A percentile compares a stretch with the other conserved stretches of the same genome.
Evolutionary conservation across 73 alveolate species (phyloP).

Genomic region (Durusdinium trenchii): DNA sequence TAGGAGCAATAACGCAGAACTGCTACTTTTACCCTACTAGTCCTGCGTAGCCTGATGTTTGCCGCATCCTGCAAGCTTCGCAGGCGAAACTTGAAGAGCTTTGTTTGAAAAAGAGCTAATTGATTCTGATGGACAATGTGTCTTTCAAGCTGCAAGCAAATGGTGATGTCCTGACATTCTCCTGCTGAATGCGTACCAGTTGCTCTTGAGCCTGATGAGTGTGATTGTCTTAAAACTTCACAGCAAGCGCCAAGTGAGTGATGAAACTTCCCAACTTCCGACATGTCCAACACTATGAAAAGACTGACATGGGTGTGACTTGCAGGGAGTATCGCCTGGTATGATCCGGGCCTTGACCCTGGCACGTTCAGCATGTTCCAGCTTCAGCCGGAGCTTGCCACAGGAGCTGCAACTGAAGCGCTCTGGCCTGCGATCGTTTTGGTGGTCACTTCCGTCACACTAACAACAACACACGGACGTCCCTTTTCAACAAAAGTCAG

Average conservation of each 20-base stretch:
- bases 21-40: too few species aligned
- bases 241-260: too few species aligned
- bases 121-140: background rate
- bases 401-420: background rate
- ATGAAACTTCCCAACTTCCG: too few species aligned
- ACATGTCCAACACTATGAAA: too few species aligned
- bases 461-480: too few species aligned
- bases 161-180: background rate
- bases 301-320: too few species aligned
- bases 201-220: slow-evolving; percentile 93
- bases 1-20: background rate
- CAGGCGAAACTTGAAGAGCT: background rate
- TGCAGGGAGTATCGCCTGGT: too few species aligned
- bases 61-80: background rate
- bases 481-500: too few species aligned
- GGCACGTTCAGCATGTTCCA: slow-evolving; percentile 87
- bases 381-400: slow-evolving; percentile 48
- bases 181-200: slow-evolving; percentile 59
- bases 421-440: too few species aligned
- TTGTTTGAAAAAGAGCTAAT: too few species aligned
- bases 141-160: background rate
- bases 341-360: slow-evolving; percentile 91
- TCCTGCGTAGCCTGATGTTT: slow-evolving; percentile 19
- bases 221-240: too few species aligned
- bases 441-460: too few species aligned